These are phyloP conservation scores for Tricholoma saponaceum DNA, from an alignment of 768 basidiomycete species.

Conservation along the genomic window DNA sequence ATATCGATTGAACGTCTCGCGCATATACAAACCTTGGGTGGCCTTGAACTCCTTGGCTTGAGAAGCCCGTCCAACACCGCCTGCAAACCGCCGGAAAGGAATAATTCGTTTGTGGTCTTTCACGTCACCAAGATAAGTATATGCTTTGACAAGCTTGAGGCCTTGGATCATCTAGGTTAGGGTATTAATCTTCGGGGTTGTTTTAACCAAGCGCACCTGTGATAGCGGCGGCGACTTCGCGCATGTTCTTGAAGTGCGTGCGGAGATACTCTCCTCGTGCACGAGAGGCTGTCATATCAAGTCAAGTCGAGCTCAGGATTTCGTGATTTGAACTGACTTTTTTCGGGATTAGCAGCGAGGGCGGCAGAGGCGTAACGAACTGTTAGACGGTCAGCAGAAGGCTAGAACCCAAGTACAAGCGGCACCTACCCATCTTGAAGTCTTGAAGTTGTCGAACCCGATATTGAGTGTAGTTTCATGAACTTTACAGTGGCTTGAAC, in stretches of 20 bases:
- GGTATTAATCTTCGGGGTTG: background rate
- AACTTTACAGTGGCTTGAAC: constrained; percentile 38
- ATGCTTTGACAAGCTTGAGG: constrained; percentile 91
- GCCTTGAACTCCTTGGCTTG: constrained; percentile 97
- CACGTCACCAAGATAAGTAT: constrained; percentile 90
- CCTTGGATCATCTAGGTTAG: constrained; percentile 44
- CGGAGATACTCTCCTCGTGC: constrained; percentile 96
- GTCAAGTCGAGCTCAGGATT: constrained; percentile 14
- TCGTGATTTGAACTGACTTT: constrained; percentile 53
- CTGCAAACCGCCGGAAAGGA: constrained; percentile 93
- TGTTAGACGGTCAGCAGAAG: constrained; percentile 28
- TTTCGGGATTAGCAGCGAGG: constrained; percentile 90
- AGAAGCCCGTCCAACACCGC: constrained; percentile 91
- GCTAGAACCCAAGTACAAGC: constrained; percentile 13
- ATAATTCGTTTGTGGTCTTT: constrained; percentile 96
- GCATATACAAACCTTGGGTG: constrained; percentile 74
- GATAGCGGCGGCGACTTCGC: constrained; percentile 94
- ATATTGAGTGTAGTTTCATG: constrained; percentile 19
- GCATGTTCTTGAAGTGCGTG: constrained; percentile 99
- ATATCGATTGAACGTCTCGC: background rate
- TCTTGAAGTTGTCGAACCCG: constrained; percentile 48
- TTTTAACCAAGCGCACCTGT: constrained; percentile 48
- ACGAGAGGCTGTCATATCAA: constrained; percentile 62
- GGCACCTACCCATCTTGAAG: constrained; percentile 63
- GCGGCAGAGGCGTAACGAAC: constrained; percentile 94